Evolutionary conservation across 306 rosid species (phyloP).

Genomic region (Morella rubra): DNA sequence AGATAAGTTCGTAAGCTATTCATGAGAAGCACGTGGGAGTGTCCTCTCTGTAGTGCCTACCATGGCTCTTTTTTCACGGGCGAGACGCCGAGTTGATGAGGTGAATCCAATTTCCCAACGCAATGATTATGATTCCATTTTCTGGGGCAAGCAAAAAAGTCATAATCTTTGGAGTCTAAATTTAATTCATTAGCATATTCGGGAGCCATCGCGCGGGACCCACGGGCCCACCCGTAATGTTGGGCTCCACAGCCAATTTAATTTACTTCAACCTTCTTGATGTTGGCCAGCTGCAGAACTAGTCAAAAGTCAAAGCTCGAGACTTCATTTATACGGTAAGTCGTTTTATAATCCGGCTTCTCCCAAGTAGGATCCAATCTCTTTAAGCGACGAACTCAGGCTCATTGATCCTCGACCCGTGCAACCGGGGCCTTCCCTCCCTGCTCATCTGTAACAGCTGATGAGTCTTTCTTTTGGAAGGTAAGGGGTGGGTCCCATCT

Average conservation of each 20-base stretch:
- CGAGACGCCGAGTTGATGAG: not conserved
- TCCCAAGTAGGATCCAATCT: not conserved
- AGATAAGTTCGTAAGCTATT: not conserved
- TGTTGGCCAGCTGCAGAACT: not conserved
- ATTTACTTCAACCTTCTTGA: not conserved
- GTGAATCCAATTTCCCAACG: conserved; percentile 21
- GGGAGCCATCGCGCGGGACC: conserved; percentile 9
- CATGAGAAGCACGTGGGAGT: not conserved
- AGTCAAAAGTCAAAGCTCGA: not conserved
- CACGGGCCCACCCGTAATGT: conserved; percentile 24
- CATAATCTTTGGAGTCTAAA: conserved; percentile 26
- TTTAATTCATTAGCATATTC: conserved; percentile 3
- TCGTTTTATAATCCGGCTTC: not conserved
- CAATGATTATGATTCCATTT: conserved; percentile 43
- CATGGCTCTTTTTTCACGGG: not conserved
- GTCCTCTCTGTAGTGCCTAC: not conserved
- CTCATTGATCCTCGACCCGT: not conserved
- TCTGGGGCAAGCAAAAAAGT: conserved; percentile 36
- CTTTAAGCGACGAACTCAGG: not conserved
- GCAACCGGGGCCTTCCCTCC: not conserved
- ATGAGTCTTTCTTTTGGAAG: not conserved
- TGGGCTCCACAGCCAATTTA: conserved; percentile 28
- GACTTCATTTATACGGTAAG: not conserved
- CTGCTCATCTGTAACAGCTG: not conserved
- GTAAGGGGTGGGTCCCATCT: conserved; percentile 20